Evolutionary conservation across 2,329 filamentous ascomycete genomes (phyloP).

Genomic region (Ascocoryne sarcoides): DNA sequence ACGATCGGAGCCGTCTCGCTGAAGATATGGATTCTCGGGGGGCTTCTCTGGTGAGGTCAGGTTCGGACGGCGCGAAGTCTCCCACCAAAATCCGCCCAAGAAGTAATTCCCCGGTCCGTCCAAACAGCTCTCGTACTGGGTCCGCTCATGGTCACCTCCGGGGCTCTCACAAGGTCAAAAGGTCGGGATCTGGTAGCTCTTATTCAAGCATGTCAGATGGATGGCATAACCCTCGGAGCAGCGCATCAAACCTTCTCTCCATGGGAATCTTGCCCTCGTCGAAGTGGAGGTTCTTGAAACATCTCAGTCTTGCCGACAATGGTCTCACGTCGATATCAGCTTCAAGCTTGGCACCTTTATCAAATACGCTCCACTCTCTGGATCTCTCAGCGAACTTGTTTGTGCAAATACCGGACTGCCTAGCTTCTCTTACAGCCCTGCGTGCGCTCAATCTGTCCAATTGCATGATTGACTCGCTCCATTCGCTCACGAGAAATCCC

Average conservation of each 20-base stretch:
- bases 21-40: conserved; percentile 18
- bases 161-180: conserved; percentile 62
- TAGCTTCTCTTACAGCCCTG: conserved; percentile 78
- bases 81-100: conserved; percentile 42
- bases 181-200: conserved; percentile 88
- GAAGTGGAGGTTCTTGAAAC: conserved; percentile 92
- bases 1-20: conserved; percentile 27
- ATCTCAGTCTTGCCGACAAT: conserved; percentile 88
- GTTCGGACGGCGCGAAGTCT: conserved; percentile 25
- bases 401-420: conserved; percentile 84
- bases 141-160: conserved; percentile 50
- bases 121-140: conserved; percentile 63
- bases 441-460: conserved; percentile 88
- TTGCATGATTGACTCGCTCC: conserved; percentile 94
- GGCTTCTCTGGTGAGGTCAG: conserved; percentile 21
- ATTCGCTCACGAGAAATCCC: conserved; percentile 76
- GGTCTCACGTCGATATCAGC: conserved; percentile 72
- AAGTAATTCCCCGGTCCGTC: conserved; percentile 75
- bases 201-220: conserved; percentile 67
- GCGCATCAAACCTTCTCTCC: conserved; percentile 68
- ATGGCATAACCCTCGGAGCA: conserved; percentile 56
- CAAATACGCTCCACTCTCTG: conserved; percentile 81
- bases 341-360: conserved; percentile 68
- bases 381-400: conserved; percentile 92
- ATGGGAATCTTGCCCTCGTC: conserved; percentile 67